Conservation (phyloP, 371 early-diverging fungal species). For the Rhizopus arrhizus region DNA sequence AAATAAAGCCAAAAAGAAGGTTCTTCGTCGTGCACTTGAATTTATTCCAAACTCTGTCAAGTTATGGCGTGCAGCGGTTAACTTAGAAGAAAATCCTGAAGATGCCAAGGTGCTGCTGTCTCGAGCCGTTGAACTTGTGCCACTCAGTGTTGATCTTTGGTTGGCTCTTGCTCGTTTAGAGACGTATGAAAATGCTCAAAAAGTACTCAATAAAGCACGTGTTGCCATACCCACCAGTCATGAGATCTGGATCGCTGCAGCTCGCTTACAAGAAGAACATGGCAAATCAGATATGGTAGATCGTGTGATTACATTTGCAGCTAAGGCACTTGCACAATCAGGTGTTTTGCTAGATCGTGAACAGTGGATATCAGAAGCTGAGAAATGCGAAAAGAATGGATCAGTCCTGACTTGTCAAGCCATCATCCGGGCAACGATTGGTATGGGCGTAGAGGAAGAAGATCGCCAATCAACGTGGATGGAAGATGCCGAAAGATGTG, state of each 20-base stretch:
- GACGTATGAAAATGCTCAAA: constrained; percentile 85
- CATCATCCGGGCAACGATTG: constrained; percentile 81
- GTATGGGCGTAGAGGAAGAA: constrained; percentile 79
- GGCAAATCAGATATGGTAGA: constrained; percentile 71
- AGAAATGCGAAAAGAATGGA: constrained; percentile 80
- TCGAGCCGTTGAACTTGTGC: constrained; percentile 91
- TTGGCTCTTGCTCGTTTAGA: constrained; percentile 92
- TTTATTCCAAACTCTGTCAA: constrained; percentile 90
- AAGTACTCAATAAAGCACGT: constrained; percentile 90
- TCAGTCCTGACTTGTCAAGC: constrained; percentile 80
- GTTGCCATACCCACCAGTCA: constrained; percentile 83
- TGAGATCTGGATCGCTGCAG: constrained; percentile 95
- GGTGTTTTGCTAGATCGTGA: constrained; percentile 82
- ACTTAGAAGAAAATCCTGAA: constrained; percentile 88
- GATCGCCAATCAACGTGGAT: constrained; percentile 84
- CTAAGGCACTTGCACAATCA: constrained; percentile 63
- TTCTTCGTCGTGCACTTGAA: constrained; percentile 93
- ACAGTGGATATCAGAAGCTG: constrained; percentile 91
- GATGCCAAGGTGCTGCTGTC: constrained; percentile 90
- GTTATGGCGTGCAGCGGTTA: constrained; percentile 92
- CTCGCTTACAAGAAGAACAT: constrained; percentile 87
- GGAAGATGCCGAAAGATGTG: constrained; percentile 85
- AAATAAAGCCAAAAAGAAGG: constrained; percentile 72
- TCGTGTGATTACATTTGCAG: constrained; percentile 73
- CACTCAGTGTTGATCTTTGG: constrained; percentile 92